Conservation (phyloP, 305 asterid genomes). For the Fraxinus latifolia region DNA sequence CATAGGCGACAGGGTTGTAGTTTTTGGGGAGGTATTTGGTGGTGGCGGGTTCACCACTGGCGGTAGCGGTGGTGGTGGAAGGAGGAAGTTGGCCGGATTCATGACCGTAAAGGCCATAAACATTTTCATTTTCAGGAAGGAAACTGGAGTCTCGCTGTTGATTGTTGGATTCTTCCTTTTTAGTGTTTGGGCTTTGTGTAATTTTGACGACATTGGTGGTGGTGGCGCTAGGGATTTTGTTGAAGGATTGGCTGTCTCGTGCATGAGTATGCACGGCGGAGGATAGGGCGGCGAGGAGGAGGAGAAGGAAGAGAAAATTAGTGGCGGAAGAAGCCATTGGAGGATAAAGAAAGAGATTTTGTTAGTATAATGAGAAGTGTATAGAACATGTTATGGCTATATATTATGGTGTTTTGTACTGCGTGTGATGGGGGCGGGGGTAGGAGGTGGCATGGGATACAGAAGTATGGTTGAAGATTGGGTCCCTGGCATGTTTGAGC, state of each 20-base stretch:
- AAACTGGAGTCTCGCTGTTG: constrained; percentile 44
- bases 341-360: neutral
- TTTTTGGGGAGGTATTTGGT: constrained; percentile 63
- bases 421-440: neutral
- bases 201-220: constrained; percentile 20
- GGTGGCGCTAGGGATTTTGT: constrained; percentile 37
- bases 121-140: constrained; percentile 53
- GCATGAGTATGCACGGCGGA: constrained; percentile 47
- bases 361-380: constrained; percentile 23
- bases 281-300: constrained; percentile 33
- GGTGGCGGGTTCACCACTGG: constrained; percentile 9
- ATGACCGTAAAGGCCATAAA: constrained; percentile 75
- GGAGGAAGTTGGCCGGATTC: constrained; percentile 58
- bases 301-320: constrained; percentile 25
- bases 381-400: constrained; percentile 25
- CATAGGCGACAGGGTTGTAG: constrained; percentile 73
- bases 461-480: constrained; percentile 27
- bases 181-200: neutral
- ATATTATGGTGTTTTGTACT: constrained; percentile 18
- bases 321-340: constrained; percentile 55
- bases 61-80: constrained; percentile 28
- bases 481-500: constrained; percentile 22
- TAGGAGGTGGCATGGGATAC: neutral
- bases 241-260: constrained; percentile 68
- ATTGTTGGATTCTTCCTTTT: neutral